phyloP scores from a whole-genome alignment of 139 green algal species.

The Chlamydomonas schloesseri region DNA sequence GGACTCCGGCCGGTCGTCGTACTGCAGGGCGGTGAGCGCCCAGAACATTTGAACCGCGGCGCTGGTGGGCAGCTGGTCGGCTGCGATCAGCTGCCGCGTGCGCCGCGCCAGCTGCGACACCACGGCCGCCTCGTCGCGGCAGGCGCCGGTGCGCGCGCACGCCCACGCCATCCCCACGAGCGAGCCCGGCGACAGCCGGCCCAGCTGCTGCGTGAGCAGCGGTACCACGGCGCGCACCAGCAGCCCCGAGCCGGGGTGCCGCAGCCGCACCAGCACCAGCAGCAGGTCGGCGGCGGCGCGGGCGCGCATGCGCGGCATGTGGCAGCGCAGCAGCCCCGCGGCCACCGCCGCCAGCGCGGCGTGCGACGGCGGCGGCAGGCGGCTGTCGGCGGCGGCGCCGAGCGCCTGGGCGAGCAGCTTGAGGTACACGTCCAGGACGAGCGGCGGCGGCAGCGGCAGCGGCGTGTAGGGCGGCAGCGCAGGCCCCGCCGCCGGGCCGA shows the following conservation, averaged over 20 bases:
- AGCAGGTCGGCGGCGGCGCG: slow-evolving; percentile 15
- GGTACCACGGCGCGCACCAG: slow-evolving; percentile 28
- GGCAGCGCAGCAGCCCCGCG: slow-evolving; percentile 9
- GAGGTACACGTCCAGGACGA: slow-evolving; percentile 11
- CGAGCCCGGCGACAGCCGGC: not conserved
- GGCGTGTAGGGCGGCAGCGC: not conserved
- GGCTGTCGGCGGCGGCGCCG: not conserved
- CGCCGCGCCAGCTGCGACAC: not conserved
- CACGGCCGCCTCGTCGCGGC: not conserved
- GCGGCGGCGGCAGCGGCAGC: not conserved
- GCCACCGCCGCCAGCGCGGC: not conserved
- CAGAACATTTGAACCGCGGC: slow-evolving; percentile 3
- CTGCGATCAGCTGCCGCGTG: not conserved
- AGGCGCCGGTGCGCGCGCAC: not conserved
- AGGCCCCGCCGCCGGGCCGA: no score
- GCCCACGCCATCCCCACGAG: not conserved
- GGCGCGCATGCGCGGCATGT: not conserved
- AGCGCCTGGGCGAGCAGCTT: slow-evolving; percentile 10
- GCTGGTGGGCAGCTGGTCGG: not conserved
- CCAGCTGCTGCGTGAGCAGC: not conserved
- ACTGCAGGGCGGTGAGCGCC: not conserved
- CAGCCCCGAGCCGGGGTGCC: not conserved
- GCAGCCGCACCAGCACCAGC: not conserved
- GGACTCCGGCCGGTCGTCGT: not conserved
- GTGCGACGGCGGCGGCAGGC: not conserved